These are phyloP conservation scores for Didymellaceae sp. DNA, from an alignment of 2,329 filamentous ascomycete species.

Conservation along the genomic window DNA sequence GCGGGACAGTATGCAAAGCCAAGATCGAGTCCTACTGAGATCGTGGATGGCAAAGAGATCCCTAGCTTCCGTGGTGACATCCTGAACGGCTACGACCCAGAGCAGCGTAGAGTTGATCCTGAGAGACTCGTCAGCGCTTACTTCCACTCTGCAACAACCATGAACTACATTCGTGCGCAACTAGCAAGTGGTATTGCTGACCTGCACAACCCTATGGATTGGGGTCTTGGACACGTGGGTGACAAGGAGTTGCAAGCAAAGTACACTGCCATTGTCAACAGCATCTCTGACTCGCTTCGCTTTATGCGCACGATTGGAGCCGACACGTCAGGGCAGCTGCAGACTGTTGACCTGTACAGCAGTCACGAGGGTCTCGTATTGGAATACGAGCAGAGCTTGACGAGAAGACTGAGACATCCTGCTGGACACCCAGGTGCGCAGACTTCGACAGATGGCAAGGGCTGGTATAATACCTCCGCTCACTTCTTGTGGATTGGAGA, in stretches of 20 bases:
- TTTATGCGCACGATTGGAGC: conserved; percentile 96
- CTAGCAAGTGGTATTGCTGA: conserved; percentile 90
- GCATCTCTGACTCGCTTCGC: conserved; percentile 86
- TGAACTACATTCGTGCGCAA: conserved; percentile 89
- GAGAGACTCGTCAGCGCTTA: conserved; percentile 87
- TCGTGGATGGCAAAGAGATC: conserved; percentile 78
- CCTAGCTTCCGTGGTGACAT: conserved; percentile 95
- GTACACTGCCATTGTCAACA: conserved; percentile 83
- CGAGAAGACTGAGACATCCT: conserved; percentile 74
- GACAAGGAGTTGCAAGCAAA: conserved; percentile 83
- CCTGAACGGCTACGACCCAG: conserved; percentile 81
- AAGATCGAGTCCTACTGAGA: conserved; percentile 84
- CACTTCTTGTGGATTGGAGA: conserved; percentile 99
- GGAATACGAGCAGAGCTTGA: conserved; percentile 91
- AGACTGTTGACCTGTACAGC: conserved; percentile 93
- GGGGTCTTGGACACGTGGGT: conserved; percentile 89
- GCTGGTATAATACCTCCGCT: conserved; percentile 91
- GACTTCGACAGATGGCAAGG: conserved; percentile 54
- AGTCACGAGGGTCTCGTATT: conserved; percentile 93
- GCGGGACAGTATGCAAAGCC: conserved; percentile 98
- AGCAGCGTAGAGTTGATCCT: conserved; percentile 82
- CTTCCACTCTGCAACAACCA: conserved; percentile 91
- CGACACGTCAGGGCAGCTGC: conserved; percentile 80
- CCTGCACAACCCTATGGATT: conserved; percentile 90
- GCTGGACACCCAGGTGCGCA: conserved; percentile 48